Evolutionary conservation across 805 yeast species (phyloP), one percentile per base, ranked within the genome.

Genomic region (Tetrapisispora arboricola): DNA sequence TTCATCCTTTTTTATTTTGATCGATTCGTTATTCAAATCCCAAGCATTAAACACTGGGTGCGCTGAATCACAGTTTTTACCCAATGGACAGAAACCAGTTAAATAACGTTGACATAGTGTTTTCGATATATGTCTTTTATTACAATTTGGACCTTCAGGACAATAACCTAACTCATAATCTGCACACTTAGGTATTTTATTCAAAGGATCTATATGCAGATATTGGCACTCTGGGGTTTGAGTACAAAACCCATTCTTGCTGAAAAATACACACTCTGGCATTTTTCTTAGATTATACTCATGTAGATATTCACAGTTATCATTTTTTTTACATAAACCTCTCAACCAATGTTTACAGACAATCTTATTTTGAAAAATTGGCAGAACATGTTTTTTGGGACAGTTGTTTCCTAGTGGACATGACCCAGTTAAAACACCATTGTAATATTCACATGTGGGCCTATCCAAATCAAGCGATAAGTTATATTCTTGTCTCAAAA

Each of bases 311-410:
- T 92, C 99, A 63, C 99, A 92, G 49, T 84, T 85, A 51, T 87
- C 95, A 38, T 94, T 94, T 68, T 90, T 90, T 65, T 92, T 92
- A 64, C 99, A 92, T 27, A 92, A 72, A 0, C 99, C 99, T 49
- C 96, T 75, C 27, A 92, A 74, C 99, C 98, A 92, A 67, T 92
- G 96, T 70, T 92, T 90, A 61, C 98, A 92, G 4, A 92, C 98
- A 40, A 92, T 85, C 59, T 82, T 80, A 59, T 80, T 80, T 40
- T 72, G 68, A 54, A 75, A 77, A 36, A 72, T 72, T 39, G 75
- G 78, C 39, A 76, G 73, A 26, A 80, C 80, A 63, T 90, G 97
- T 55, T 87, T 84, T 64, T 84, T 79, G 17, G 88, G 88, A 58
- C 97, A 90, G 37, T 71, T 71, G n/a, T 72, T 67, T 7, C 96